Evolutionary conservation across 1,284 basidiomycete species (phyloP).

Genomic region (Cutaneotrichosporon cutaneum): DNA sequence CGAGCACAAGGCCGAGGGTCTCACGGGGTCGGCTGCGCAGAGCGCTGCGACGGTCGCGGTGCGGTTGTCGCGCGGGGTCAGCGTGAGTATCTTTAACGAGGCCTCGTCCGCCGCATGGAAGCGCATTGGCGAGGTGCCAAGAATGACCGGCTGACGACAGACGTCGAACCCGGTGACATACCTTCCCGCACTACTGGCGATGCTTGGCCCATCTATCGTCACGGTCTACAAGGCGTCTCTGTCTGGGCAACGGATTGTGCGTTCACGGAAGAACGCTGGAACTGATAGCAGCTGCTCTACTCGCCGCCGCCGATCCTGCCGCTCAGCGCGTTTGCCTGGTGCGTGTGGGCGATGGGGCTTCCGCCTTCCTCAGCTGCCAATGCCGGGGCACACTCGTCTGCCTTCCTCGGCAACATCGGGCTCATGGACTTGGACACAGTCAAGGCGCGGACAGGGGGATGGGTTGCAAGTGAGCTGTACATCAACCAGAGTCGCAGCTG

Average conservation of each 20-base stretch:
- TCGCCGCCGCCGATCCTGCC: conserved; percentile 43
- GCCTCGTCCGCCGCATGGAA: not conserved
- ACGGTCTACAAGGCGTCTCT: conserved; percentile 44
- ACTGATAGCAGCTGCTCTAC: conserved; percentile 40
- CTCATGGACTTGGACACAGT: conserved; percentile 43
- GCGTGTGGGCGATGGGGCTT: conserved; percentile 42
- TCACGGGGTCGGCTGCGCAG: conserved; percentile 9
- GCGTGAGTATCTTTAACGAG: conserved; percentile 8
- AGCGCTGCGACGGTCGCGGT: conserved; percentile 15
- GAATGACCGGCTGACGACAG: conserved; percentile 19
- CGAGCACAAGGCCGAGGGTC: conserved; percentile 1
- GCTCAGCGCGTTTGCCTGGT: conserved; percentile 44
- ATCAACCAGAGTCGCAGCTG: not conserved
- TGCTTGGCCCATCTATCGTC: conserved; percentile 43
- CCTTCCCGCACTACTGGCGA: conserved; percentile 36
- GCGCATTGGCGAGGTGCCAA: not conserved
- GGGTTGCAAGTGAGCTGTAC: conserved; percentile 44
- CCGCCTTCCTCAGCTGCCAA: conserved; percentile 29
- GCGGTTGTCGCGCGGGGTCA: conserved; percentile 10
- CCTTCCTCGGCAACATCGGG: conserved; percentile 45
- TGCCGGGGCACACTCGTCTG: conserved; percentile 19
- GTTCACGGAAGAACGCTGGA: conserved; percentile 9
- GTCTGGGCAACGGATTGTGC: conserved; percentile 41
- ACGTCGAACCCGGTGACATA: conserved; percentile 38
- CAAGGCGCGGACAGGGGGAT: conserved; percentile 36